Evolutionary conservation across 495 filamentous ascomycete species (phyloP).

Genomic region (Xylaria curta): DNA sequence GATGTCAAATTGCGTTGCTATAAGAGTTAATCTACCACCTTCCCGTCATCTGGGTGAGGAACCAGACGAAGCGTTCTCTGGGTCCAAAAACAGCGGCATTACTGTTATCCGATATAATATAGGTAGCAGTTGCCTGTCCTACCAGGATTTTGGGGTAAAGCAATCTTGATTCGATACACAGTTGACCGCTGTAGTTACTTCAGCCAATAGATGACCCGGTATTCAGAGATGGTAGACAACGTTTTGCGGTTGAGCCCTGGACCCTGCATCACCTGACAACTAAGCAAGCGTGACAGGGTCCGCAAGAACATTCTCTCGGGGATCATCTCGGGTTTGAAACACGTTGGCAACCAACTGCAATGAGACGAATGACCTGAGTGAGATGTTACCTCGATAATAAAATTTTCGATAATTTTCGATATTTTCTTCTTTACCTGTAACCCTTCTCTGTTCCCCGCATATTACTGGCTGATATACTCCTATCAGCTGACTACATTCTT

Average conservation of each 20-base stretch:
- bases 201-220: not conserved
- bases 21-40: not conserved
- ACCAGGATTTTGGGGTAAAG: not conserved
- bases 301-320: not conserved
- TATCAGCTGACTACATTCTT: slow-evolving; percentile 22
- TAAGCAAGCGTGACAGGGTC: not conserved
- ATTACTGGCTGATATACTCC: not conserved
- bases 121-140: slow-evolving; percentile 5
- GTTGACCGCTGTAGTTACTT: not conserved
- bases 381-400: not conserved
- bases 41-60: not conserved
- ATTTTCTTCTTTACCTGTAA: not conserved
- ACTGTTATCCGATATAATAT: not conserved
- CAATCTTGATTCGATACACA: not conserved
- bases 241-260: not conserved
- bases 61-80: not conserved
- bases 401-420: not conserved
- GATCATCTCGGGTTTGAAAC: not conserved
- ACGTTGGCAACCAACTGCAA: not conserved
- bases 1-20: not conserved
- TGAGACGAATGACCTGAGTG: slow-evolving; percentile 1
- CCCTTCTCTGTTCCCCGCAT: slow-evolving; percentile 1
- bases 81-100: not conserved
- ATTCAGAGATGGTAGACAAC: not conserved
- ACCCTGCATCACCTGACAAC: slow-evolving; percentile 14